Evolutionary conservation across 768 basidiomycete genomes (phyloP).

Genomic region (Pholiota molesta): DNA sequence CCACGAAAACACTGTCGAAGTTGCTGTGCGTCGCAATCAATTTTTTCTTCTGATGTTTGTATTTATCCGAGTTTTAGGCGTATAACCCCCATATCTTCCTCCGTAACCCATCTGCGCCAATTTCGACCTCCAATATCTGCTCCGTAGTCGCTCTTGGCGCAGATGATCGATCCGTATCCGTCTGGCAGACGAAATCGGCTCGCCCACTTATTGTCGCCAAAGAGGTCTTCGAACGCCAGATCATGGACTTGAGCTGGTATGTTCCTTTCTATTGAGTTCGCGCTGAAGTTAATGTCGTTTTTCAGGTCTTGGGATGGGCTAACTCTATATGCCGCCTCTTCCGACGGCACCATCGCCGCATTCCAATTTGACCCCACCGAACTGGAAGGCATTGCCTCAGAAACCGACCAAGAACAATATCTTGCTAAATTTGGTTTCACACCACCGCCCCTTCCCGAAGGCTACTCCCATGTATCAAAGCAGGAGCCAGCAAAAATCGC

Average conservation of each 20-base stretch:
- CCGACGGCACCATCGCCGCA: slow-evolving; percentile 91
- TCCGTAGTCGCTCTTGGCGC: slow-evolving; percentile 94
- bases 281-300: slow-evolving; percentile 8
- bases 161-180: slow-evolving; percentile 90
- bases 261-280: slow-evolving; percentile 25
- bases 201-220: slow-evolving; percentile 91
- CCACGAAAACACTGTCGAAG: slow-evolving; percentile 96
- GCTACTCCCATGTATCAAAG: slow-evolving; percentile 63
- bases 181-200: slow-evolving; percentile 95
- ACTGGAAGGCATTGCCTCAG: slow-evolving; percentile 79
- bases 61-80: slow-evolving; percentile 43
- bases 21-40: slow-evolving; percentile 63
- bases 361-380: slow-evolving; percentile 84
- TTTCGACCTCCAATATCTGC: slow-evolving; percentile 83
- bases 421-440: slow-evolving; percentile 80
- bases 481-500: slow-evolving; percentile 30
- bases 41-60: not conserved
- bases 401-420: slow-evolving; percentile 75
- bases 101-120: slow-evolving; percentile 65
- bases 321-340: slow-evolving; percentile 92
- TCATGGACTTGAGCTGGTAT: slow-evolving; percentile 95
- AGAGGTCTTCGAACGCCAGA: slow-evolving; percentile 92
- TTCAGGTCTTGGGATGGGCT: slow-evolving; percentile 90
- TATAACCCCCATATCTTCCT: slow-evolving; percentile 97
- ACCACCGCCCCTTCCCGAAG: slow-evolving; percentile 67